These are phyloP conservation scores for Solanum pinnatisectum DNA, from an alignment of 257 asterid genomes.

Conservation along the genomic window DNA sequence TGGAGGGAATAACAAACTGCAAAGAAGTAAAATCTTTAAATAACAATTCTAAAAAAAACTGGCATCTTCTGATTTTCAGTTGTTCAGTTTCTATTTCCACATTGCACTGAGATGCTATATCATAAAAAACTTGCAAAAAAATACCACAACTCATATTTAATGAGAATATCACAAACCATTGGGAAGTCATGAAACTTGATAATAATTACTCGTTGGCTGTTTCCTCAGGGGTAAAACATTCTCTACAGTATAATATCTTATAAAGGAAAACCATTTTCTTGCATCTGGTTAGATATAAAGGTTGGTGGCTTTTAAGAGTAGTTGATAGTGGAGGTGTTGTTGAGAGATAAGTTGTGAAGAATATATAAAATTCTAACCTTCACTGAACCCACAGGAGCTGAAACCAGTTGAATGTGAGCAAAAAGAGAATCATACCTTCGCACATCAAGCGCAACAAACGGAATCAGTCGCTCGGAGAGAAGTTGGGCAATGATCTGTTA, in stretches of 20 bases:
- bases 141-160: background rate
- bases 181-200: background rate
- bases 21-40: background rate
- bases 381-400: background rate
- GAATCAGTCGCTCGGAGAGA: constrained; percentile 96
- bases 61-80: background rate
- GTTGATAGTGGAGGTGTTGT: background rate
- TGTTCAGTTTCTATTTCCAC: background rate
- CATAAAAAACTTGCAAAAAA: background rate
- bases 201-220: background rate
- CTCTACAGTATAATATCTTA: background rate
- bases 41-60: background rate
- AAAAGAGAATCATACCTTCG: constrained; percentile 54
- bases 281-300: background rate
- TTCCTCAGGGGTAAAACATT: background rate
- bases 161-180: background rate
- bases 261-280: background rate
- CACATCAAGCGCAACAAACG: constrained; percentile 98
- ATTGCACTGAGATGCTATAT: background rate
- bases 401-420: background rate
- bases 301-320: background rate
- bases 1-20: background rate
- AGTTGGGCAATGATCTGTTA: constrained; percentile 97
- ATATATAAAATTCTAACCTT: background rate
- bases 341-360: background rate